Base-by-base conservation (phyloP, 768 basidiomycete genomes). In the Gloeophyllum trabeum region DNA sequence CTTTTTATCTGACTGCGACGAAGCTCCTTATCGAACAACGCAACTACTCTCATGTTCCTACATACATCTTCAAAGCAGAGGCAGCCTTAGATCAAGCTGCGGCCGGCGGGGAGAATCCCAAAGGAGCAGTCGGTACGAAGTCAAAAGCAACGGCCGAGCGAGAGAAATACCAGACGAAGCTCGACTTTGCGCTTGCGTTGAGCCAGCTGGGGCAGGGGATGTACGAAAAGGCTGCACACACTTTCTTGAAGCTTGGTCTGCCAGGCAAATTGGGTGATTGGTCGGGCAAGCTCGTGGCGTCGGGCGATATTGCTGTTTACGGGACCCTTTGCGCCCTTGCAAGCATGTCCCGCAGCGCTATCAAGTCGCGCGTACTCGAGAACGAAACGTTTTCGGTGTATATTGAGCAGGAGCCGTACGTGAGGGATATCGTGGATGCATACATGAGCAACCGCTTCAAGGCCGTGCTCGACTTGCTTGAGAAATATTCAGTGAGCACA, bases 21-120 rank as follows among this genome's bases (percentile, higher is more conserved):
- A 53, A 90, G 88, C 73, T 92, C 26, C 73, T 91, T 30, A 72
- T 93, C 46, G 88, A 92, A 62, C 84, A 89, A 60, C 69, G 76
- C 46, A 89, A 87, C 59, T 92, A 91, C 59, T 65, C 83, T 2
- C 87, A 91, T 53, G 73, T 96, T 25, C 71, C 83, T 5, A 91
- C 86, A n/a, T 93, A 96, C 55, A 79, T 96, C 22, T 89, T 83
- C 74, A 96, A 96, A 61, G 90, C 91, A n/a, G 92, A 96, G 46
- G 81, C 88, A 0, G 85, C 89, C 0, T 68, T 96, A 20, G 91
- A 94, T 30, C 75, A 77, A 2, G 60, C 73, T 1, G 49, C 63
- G 2, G 55, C 65, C 12, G 49, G 59, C 6, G 48, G 60, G 14
- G 46, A 49, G 21, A 57, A 55, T 18, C 40, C 54, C 12, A 47